Percentiles rank a stretch among this genome's conserved stretches.
Conservation (phyloP, 2,329 filamentous ascomycete species). For the Trichothecium roseum region DNA sequence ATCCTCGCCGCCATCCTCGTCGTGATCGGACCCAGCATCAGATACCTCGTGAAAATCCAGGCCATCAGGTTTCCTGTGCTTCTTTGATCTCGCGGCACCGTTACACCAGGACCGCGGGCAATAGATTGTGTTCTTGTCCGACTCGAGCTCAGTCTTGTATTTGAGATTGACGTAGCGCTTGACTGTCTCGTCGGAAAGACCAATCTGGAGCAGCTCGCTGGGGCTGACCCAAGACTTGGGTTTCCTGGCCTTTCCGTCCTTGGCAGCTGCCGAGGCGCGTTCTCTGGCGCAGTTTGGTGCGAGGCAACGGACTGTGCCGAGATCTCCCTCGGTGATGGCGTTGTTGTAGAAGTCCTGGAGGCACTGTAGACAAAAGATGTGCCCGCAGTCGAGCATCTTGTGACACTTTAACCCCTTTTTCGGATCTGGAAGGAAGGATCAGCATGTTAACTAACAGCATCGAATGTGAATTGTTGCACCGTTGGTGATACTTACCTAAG, state of each 20-base stretch:
- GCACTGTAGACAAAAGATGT: conserved; percentile 87
- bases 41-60: conserved; percentile 49
- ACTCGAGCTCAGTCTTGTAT: conserved; percentile 85
- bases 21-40: conserved; percentile 39
- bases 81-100: conserved; percentile 70
- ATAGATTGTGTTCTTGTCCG: conserved; percentile 84
- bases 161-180: conserved; percentile 83
- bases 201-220: conserved; percentile 73
- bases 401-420: conserved; percentile 82
- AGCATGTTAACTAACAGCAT: conserved; percentile 7
- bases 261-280: conserved; percentile 23
- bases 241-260: conserved; percentile 32
- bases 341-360: conserved; percentile 83
- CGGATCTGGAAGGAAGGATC: conserved; percentile 46
- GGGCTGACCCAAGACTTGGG: conserved; percentile 63
- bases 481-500: conserved; percentile 37
- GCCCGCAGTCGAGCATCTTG: conserved; percentile 69
- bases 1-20: conserved; percentile 29
- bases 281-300: conserved; percentile 68
- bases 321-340: conserved; percentile 76
- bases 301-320: conserved; percentile 70
- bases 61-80: conserved; percentile 60
- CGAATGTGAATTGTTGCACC: neutral
- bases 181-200: conserved; percentile 59
- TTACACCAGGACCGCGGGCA: conserved; percentile 91